Conservation (phyloP, 352 stramenopile species). For the Phytophthora citrophthora region DNA sequence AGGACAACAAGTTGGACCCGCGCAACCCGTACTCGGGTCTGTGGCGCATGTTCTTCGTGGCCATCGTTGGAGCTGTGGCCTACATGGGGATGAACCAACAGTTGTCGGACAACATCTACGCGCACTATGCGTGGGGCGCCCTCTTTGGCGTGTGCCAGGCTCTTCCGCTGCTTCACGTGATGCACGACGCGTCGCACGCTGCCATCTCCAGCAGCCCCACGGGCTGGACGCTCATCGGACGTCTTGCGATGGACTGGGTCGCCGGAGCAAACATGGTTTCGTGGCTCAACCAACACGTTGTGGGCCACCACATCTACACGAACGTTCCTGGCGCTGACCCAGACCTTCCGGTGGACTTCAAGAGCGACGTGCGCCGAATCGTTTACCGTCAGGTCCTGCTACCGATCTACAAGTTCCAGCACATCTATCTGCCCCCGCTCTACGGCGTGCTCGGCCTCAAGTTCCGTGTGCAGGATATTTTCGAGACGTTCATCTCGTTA, state of each 20-base stretch:
- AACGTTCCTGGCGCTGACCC: slow-evolving; percentile 94
- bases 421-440: slow-evolving; percentile 93
- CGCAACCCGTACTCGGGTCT: slow-evolving; percentile 80
- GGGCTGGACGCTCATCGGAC: slow-evolving; percentile 78
- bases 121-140: slow-evolving; percentile 75
- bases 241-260: slow-evolving; percentile 91
- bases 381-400: slow-evolving; percentile 86
- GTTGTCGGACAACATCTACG: slow-evolving; percentile 54
- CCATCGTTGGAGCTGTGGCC: slow-evolving; percentile 59
- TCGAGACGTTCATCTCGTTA: slow-evolving; percentile 87
- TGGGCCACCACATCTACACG: slow-evolving; percentile 96
- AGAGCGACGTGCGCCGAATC: slow-evolving; percentile 87
- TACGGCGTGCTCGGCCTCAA: slow-evolving; percentile 95
- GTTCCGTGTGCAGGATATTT: slow-evolving; percentile 93
- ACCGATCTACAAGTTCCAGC: slow-evolving; percentile 92
- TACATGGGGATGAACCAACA: slow-evolving; percentile 83
- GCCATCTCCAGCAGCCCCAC: slow-evolving; percentile 84
- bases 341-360: slow-evolving; percentile 91
- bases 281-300: slow-evolving; percentile 96
- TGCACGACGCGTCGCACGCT: slow-evolving; percentile 94
- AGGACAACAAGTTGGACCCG: slow-evolving; percentile 89
- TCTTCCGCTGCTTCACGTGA: slow-evolving; percentile 91
- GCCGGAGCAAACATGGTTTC: slow-evolving; percentile 91
- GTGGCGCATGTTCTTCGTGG: slow-evolving; percentile 90
- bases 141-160: slow-evolving; percentile 92